Evolutionary conservation across 2,329 filamentous ascomycete genomes (phyloP).

Genomic region (Trichophyton mentagrophytes): DNA sequence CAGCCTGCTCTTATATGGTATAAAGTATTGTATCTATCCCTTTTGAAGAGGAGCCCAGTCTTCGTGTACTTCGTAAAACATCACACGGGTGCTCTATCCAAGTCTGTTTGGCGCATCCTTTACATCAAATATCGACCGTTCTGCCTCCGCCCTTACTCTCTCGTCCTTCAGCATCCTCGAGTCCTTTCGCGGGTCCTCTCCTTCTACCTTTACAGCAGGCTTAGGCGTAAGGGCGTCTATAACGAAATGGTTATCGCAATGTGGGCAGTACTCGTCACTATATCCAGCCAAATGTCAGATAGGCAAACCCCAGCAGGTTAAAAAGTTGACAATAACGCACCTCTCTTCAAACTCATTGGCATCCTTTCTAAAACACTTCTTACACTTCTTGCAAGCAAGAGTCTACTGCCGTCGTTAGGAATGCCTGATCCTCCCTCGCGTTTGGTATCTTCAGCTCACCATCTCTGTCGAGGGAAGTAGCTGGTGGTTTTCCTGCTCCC

Average conservation of each 20-base stretch:
- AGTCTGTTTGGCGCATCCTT: conserved; percentile 61
- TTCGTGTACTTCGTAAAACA: not conserved
- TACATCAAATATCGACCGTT: conserved; percentile 61
- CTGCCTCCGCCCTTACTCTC: conserved; percentile 48
- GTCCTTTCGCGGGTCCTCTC: conserved; percentile 78
- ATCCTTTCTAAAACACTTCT: conserved; percentile 94
- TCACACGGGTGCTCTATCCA: conserved; percentile 39
- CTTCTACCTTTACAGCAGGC: conserved; percentile 72
- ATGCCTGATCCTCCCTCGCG: not conserved
- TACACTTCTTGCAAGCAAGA: conserved; percentile 98
- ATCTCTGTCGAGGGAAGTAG: conserved; percentile 73
- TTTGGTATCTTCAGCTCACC: conserved; percentile 32
- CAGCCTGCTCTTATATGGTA: not conserved
- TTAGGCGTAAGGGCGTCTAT: conserved; percentile 78
- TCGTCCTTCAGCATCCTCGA: conserved; percentile 63
- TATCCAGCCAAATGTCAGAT: not conserved
- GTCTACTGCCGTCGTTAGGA: conserved; percentile 24
- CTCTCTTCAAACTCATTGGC: conserved; percentile 81
- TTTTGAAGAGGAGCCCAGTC: not conserved
- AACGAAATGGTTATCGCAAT: conserved; percentile 98
- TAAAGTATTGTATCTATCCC: not conserved
- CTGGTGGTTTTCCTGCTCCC: conserved; percentile 62
- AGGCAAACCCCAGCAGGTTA: not conserved
- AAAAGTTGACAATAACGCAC: conserved; percentile 20
- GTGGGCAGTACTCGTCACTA: conserved; percentile 93